Evolutionary conservation across 805 yeast genomes (phyloP).

Genomic region (Candida easanensis): DNA sequence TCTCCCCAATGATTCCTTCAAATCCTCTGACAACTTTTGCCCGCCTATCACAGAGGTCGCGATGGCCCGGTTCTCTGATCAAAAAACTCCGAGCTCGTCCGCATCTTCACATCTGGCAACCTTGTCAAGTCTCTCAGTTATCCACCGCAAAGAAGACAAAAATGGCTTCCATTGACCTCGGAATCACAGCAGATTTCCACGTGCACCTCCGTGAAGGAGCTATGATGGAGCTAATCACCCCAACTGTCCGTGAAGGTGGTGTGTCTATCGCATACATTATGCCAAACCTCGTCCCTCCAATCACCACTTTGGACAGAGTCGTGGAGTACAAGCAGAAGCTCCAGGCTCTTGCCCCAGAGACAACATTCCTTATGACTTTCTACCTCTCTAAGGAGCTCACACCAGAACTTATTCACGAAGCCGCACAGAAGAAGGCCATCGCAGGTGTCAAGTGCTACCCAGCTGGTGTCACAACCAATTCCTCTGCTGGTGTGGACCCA

Average conservation of each 20-base stretch:
- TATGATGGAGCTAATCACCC: slow-evolving; percentile 90
- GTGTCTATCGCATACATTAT: slow-evolving; percentile 86
- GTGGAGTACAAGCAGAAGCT: slow-evolving; percentile 63
- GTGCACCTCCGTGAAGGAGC: slow-evolving; percentile 93
- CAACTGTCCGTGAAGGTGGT: slow-evolving; percentile 89
- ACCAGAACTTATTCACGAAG: slow-evolving; percentile 79
- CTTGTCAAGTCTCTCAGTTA: neutral
- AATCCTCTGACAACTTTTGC: too few species aligned
- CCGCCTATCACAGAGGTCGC: too few species aligned
- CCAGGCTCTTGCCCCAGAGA: slow-evolving; percentile 66
- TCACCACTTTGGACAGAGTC: slow-evolving; percentile 73
- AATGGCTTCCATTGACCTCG: slow-evolving; percentile 39
- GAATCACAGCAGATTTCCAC: slow-evolving; percentile 86
- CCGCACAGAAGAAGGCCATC: slow-evolving; percentile 65
- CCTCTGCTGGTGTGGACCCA: slow-evolving; percentile 87
- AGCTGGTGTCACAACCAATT: slow-evolving; percentile 99
- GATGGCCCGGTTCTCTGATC: too few species aligned
- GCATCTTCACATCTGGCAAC: neutral
- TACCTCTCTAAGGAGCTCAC: slow-evolving; percentile 77
- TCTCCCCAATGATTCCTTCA: too few species aligned
- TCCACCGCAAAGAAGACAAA: neutral
- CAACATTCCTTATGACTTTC: slow-evolving; percentile 89
- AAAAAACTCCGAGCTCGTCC: neutral
- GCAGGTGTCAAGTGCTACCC: slow-evolving; percentile 96
- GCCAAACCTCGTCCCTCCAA: slow-evolving; percentile 96